Evolutionary conservation across 2,329 filamentous ascomycete genomes (phyloP), one percentile per base, ranked within the genome.

Genomic region (Monascus ruber): DNA sequence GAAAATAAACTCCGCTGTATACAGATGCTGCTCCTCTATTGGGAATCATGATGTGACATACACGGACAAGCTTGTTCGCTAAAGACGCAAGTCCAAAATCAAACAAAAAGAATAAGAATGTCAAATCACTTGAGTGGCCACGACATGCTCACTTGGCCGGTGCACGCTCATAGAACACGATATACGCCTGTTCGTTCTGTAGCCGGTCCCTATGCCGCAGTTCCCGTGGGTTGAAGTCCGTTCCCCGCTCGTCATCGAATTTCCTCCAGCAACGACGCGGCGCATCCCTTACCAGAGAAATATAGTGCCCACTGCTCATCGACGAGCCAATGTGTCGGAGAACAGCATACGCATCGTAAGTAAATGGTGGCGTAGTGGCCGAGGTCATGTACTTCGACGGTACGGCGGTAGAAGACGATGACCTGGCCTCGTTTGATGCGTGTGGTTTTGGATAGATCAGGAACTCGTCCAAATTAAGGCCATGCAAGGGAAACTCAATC

Each of bases 281-380:
- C 31, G 71, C 68, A 50, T 81, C 76, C 34, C 75, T 74, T 44
- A 83, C 75, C 42, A 83, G 78, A 3, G 79, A 74, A 38, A 81
- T 80, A 59, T 95, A 95, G 62, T 95, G 88, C 0, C 88, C 88
- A 37, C 75, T 76, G 31, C 76, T 74, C 38, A 83, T 69, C 1
- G 72, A 77, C 1, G 66, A 65, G 24, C 88, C 88, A 4, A 76
- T 63, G 58, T 95, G 88, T 45, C 83, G 72, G 39, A 93, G 76
- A 5, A 95, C 82, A 2, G 81, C 89, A 56, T 94, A 95, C 38
- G 84, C 81, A 54, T 94, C 82, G 60, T 95, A 98, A 4, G 70
- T 66, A 54, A 83, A 86, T 0, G 83, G 81, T 1, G 59, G 58
- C 38, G 55, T 65, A 40, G 51, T 65, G 38, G 51, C 69, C 59